A percentile compares a stretch with the other conserved stretches of the same genome.
phyloP scores from a whole-genome alignment of 306 rosid genomes.

The Chamaecrista fasciculata region DNA sequence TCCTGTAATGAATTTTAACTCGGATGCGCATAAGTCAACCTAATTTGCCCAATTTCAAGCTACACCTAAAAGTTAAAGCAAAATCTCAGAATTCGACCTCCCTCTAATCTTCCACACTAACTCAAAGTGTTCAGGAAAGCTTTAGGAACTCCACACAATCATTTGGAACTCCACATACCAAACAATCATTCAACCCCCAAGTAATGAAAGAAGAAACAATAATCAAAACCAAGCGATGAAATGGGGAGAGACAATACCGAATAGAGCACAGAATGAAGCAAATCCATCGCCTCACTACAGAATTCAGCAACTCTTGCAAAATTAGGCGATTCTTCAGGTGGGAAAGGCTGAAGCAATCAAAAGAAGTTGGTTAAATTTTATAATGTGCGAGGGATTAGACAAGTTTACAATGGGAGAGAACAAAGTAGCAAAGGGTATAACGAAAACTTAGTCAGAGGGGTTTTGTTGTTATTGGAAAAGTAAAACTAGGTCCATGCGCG shows the following conservation, averaged over 20 bases:
- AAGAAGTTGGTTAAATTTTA: not conserved
- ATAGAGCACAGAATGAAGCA: slow-evolving; percentile 10
- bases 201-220: not conserved
- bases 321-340: not conserved
- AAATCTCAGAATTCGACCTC: not conserved
- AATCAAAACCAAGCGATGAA: not conserved
- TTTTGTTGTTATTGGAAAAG: not conserved
- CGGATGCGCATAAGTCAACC: not conserved
- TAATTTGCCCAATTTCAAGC: slow-evolving; percentile 3
- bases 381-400: not conserved
- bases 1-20: not conserved
- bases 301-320: not conserved
- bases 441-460: slow-evolving; percentile 40
- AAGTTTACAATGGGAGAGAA: slow-evolving; percentile 25
- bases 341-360: not conserved
- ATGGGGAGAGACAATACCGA: not conserved
- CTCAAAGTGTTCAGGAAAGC: not conserved
- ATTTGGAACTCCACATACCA: slow-evolving; percentile 15
- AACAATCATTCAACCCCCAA: slow-evolving; percentile 12
- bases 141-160: not conserved
- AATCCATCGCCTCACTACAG: not conserved
- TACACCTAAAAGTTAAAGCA: not conserved
- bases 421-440: not conserved
- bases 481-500: not conserved
- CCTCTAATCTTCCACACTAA: not conserved